Conservation (phyloP, 2,329 filamentous ascomycete species). For the Periglandula ipomoeae region DNA sequence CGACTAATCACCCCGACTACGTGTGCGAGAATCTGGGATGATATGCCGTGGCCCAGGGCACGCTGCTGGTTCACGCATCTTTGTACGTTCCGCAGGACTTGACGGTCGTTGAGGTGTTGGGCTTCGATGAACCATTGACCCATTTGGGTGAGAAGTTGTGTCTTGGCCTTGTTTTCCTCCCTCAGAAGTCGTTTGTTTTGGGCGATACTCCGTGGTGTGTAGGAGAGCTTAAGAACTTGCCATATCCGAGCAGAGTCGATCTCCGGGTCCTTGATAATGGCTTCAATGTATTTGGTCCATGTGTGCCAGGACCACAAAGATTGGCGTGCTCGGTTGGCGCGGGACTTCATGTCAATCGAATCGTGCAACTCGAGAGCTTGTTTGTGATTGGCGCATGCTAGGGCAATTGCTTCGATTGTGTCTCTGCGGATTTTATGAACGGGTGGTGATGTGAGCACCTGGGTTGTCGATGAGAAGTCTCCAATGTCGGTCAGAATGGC, state of each 20-base stretch:
- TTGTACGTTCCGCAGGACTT: constrained; percentile 21
- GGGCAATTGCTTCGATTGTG: constrained; percentile 10
- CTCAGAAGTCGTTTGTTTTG: background rate
- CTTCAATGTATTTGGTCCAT: constrained; percentile 23
- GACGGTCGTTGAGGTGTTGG: constrained; percentile 19
- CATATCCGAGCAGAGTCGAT: constrained; percentile 17
- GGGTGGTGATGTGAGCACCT: constrained; percentile 7
- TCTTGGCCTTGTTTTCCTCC: constrained; percentile 14
- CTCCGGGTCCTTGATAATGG: constrained; percentile 23
- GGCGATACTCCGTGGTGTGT: background rate
- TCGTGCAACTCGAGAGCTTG: constrained; percentile 18
- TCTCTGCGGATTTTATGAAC: constrained; percentile 6
- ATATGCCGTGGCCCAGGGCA: constrained; percentile 13
- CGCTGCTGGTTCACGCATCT: constrained; percentile 18
- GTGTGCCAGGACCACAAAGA: constrained; percentile 21
- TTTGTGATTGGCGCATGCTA: constrained; percentile 15
- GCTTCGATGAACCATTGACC: constrained; percentile 20
- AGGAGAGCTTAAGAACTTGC: constrained; percentile 17
- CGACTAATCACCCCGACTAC: constrained; percentile 19
- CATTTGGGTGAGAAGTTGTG: constrained; percentile 22
- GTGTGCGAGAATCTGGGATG: constrained; percentile 17
- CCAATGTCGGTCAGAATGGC: constrained; percentile 9
- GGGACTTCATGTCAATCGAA: constrained; percentile 5
- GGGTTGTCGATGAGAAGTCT: constrained; percentile 9
- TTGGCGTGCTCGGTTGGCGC: constrained; percentile 1